phyloP scores from a whole-genome alignment of 169 alveolate genomes.

The Pseudocohnilembus persalinus region DNA sequence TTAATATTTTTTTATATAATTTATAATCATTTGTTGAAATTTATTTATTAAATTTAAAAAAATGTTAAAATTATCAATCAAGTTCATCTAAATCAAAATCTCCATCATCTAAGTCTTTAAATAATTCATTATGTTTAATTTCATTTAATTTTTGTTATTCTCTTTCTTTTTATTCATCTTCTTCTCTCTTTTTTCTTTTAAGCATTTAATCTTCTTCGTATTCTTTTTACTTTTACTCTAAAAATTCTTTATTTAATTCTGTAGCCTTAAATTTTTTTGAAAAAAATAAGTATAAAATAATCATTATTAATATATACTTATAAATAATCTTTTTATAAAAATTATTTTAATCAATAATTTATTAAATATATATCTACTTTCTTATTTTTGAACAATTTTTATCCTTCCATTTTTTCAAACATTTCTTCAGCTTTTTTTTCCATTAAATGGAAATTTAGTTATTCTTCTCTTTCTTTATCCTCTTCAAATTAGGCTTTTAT shows the following conservation, averaged over 20 bases:
- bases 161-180: background rate
- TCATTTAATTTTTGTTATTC: background rate
- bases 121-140: background rate
- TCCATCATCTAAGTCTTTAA: background rate
- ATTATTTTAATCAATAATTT: no score
- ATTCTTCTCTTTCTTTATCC: background rate
- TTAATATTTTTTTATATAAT: no score
- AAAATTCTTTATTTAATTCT: background rate
- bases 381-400: no score
- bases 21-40: no score
- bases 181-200: background rate
- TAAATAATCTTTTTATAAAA: no score
- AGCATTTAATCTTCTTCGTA: background rate
- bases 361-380: background rate
- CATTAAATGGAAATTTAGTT: background rate
- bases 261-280: background rate
- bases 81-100: background rate
- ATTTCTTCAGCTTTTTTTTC: background rate
- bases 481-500: background rate
- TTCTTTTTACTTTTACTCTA: background rate
- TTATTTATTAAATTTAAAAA: no score
- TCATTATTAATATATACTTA: no score
- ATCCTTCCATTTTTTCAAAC: background rate
- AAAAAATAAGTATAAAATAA: no score
- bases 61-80: background rate